Evolutionary conservation across 768 basidiomycete species (phyloP).

Genomic region (Lactarius akahatsu): DNA sequence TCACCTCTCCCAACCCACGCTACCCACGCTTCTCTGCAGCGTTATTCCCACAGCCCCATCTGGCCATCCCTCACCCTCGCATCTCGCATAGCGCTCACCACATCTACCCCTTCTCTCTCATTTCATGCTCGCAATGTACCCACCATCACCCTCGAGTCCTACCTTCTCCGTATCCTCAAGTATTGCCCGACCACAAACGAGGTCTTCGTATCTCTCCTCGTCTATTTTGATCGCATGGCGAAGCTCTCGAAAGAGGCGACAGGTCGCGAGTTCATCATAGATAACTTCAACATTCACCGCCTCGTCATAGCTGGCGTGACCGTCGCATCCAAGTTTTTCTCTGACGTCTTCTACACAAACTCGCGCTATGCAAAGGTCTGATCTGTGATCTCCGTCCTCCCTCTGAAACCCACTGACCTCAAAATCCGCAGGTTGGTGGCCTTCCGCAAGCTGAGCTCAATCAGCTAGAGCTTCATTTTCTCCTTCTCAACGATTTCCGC

Average conservation of each 20-base stretch:
- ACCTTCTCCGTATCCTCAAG: conserved; percentile 92
- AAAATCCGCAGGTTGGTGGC: conserved; percentile 76
- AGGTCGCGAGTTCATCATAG: conserved; percentile 78
- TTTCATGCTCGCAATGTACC: conserved; percentile 98
- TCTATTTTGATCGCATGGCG: conserved; percentile 97
- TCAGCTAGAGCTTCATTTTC: conserved; percentile 94
- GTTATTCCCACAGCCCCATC: conserved; percentile 43
- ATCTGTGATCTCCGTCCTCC: conserved; percentile 25
- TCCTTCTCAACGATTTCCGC: conserved; percentile 93
- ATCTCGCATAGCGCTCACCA: conserved; percentile 68
- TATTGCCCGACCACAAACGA: conserved; percentile 99
- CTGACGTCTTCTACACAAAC: conserved; percentile 98
- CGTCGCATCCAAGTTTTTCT: conserved; percentile 99
- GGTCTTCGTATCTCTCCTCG: conserved; percentile 89
- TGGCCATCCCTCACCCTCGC: conserved; percentile 77
- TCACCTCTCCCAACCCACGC: conserved; percentile 34
- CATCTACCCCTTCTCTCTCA: conserved; percentile 79
- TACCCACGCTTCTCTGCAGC: conserved; percentile 22
- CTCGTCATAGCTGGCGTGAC: conserved; percentile 97
- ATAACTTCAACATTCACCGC: conserved; percentile 95
- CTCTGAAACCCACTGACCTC: conserved; percentile 11
- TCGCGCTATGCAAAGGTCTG: conserved; percentile 95
- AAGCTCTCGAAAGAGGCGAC: conserved; percentile 53
- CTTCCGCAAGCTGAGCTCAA: conserved; percentile 91
- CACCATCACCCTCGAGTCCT: conserved; percentile 91